These are phyloP conservation scores for Trametes punicea DNA, from an alignment of 768 basidiomycete genomes.

Conservation along the genomic window DNA sequence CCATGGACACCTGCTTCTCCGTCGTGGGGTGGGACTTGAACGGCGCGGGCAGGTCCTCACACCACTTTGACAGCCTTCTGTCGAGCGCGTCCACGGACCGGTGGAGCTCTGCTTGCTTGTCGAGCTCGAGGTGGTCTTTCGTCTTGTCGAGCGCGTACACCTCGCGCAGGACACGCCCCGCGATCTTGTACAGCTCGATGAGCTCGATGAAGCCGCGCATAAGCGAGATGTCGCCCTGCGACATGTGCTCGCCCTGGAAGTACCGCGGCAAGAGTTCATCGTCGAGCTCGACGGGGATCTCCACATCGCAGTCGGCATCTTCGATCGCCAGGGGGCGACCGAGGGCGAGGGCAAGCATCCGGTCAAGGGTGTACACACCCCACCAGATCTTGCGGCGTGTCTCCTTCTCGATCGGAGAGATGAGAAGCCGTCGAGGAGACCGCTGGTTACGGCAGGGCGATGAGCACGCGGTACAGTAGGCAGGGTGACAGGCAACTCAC, in stretches of 20 bases:
- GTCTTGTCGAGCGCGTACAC: slow-evolving; percentile 81
- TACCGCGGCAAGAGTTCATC: slow-evolving; percentile 75
- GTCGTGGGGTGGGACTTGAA: slow-evolving; percentile 75
- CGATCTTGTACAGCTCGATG: slow-evolving; percentile 79
- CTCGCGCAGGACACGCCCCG: slow-evolving; percentile 74
- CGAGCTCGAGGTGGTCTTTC: slow-evolving; percentile 69
- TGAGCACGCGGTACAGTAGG: slow-evolving; percentile 14
- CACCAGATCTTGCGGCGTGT: slow-evolving; percentile 92
- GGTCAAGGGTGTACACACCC: slow-evolving; percentile 86
- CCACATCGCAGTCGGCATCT: slow-evolving; percentile 88
- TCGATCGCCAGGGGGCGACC: slow-evolving; percentile 87
- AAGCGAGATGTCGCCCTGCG: slow-evolving; percentile 56
- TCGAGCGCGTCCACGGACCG: slow-evolving; percentile 76
- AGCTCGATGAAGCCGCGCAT: slow-evolving; percentile 83
- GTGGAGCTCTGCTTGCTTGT: slow-evolving; percentile 74
- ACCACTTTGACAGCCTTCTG: slow-evolving; percentile 76
- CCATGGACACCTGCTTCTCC: slow-evolving; percentile 82
- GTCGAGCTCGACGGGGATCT: slow-evolving; percentile 78
- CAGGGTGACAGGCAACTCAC: slow-evolving; percentile 44
- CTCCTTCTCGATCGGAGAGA: slow-evolving; percentile 80
- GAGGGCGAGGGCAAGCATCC: slow-evolving; percentile 88
- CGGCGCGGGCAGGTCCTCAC: slow-evolving; percentile 66
- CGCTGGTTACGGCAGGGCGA: slow-evolving; percentile 47
- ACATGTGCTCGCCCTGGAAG: slow-evolving; percentile 59
- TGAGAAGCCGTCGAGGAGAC: slow-evolving; percentile 69